Conservation (phyloP, 78 protist genomes). For the Planoprotostelium fungivorum region DNA sequence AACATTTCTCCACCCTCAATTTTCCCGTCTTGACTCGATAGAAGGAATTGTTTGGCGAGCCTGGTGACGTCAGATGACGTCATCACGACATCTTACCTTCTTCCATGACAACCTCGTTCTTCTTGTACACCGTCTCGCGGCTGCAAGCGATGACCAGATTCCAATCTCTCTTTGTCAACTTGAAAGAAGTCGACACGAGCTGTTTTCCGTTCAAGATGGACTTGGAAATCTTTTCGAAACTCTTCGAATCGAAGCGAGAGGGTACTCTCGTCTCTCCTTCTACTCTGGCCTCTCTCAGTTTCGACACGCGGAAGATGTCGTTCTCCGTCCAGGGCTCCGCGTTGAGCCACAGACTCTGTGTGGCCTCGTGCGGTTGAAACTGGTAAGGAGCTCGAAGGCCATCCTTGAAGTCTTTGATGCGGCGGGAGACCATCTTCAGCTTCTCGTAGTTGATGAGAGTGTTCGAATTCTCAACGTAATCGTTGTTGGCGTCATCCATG, state of each 20-base stretch:
- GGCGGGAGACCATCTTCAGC: background rate
- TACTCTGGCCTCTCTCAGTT: background rate
- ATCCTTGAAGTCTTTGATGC: background rate
- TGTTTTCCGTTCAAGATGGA: background rate
- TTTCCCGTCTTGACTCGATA: background rate
- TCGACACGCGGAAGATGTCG: background rate
- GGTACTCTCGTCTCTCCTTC: background rate
- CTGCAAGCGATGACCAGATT: constrained; percentile 53
- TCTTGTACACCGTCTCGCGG: constrained; percentile 14
- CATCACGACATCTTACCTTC: background rate
- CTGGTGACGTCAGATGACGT: background rate
- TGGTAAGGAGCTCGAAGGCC: background rate
- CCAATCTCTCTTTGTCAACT: constrained; percentile 58
- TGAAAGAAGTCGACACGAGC: background rate
- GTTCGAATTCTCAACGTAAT: background rate
- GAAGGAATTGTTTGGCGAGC: background rate
- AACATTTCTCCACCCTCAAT: background rate
- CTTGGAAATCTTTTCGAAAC: background rate
- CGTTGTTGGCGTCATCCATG: background rate
- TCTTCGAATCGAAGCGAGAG: background rate
- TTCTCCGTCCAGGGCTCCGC: background rate
- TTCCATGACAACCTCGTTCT: background rate
- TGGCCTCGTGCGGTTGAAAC: background rate
- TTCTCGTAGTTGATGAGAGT: background rate
- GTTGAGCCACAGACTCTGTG: background rate